Evolutionary conservation across 257 asterid species (phyloP), one percentile per base, ranked within the genome.

Genomic region (Nicotiana undulata): DNA sequence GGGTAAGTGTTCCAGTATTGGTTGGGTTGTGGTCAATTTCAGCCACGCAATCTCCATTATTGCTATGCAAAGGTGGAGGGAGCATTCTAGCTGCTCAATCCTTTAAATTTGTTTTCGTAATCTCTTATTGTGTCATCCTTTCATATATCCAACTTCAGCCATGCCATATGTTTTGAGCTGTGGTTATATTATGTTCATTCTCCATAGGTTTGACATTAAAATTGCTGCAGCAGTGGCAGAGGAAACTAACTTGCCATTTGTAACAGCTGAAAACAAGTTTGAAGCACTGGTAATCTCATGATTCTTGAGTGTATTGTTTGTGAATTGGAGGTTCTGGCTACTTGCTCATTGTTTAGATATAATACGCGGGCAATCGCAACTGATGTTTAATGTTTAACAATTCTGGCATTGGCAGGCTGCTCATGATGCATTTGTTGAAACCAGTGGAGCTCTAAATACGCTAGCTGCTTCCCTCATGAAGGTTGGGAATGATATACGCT

Each of bases 251-350:
- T 90, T 96, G 84, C 98, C 99, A 49, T 96, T 96, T 89, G 93
- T 94, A 84, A 96, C 99, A 37, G 99, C 99, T 81, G 99, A 94
- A 90, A 96, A 96, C 91, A 94, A 96, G 89, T 94, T 96, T 88
- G 99, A 96, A 89, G 98, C 99, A 75, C 83, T 96, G 96, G 99
- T 91, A 89, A 82, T 76, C 75, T 88, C 87, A 86, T 84, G 61
- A 49, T 46, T 49, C 61, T 72, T 15, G 60, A 46, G 22, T 44
- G 59, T 70, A 37, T 40, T 68, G 37, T 53, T 44, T 22, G 77
- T 70, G 59, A 72, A 49, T 72, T 72, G 78, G 51, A 49, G 61
- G 16, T 72, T 49, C 11, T 72, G 61, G 78, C 49, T 72, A 0
- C 26, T 46, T 72, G 78, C 24, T 46, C 61, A 49, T 70, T 49